Conservation (phyloP, 1,284 basidiomycete genomes). For the Bondarzewia mesenterica region DNA sequence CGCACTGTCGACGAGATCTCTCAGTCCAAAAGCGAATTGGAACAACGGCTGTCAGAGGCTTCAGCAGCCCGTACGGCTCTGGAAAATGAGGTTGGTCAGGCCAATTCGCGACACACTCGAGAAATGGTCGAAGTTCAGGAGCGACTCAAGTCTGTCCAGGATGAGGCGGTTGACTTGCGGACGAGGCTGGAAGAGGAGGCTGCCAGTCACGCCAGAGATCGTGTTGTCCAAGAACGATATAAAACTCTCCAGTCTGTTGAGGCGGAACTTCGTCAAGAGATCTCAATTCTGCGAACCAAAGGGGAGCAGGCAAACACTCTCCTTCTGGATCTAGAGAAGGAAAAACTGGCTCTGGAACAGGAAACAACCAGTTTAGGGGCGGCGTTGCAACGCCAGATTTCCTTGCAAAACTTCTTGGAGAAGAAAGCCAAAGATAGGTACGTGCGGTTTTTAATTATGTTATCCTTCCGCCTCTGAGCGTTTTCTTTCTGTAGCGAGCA, state of each 20-base stretch:
- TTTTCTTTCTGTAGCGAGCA: slow-evolving; percentile 33
- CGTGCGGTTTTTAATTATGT: slow-evolving; percentile 12
- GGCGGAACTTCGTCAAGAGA: slow-evolving; percentile 20
- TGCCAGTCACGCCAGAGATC: slow-evolving; percentile 15
- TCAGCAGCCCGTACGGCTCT: slow-evolving; percentile 6
- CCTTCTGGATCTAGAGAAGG: slow-evolving; percentile 30
- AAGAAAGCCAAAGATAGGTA: slow-evolving; percentile 53
- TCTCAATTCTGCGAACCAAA: slow-evolving; percentile 19
- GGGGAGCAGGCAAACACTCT: slow-evolving; percentile 19
- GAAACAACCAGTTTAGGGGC: slow-evolving; percentile 51
- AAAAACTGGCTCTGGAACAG: slow-evolving; percentile 41
- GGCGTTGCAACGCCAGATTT: slow-evolving; percentile 53
- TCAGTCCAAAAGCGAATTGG: slow-evolving; percentile 15
- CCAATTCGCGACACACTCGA: slow-evolving; percentile 9
- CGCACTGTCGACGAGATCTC: slow-evolving; percentile 2
- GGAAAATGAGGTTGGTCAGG: slow-evolving; percentile 4
- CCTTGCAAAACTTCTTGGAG: slow-evolving; percentile 53
- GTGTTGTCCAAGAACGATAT: slow-evolving; percentile 15
- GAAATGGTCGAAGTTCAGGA: slow-evolving; percentile 19
- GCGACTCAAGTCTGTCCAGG: slow-evolving; percentile 14
- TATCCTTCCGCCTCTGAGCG: slow-evolving; percentile 6
- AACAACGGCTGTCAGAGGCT: slow-evolving; percentile 16
- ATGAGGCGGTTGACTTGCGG: slow-evolving; percentile 12
- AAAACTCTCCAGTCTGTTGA: slow-evolving; percentile 19
- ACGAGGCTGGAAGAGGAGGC: slow-evolving; percentile 29